Conservation (phyloP, 2,329 filamentous ascomycete species). For the Fusarium avenaceum region DNA sequence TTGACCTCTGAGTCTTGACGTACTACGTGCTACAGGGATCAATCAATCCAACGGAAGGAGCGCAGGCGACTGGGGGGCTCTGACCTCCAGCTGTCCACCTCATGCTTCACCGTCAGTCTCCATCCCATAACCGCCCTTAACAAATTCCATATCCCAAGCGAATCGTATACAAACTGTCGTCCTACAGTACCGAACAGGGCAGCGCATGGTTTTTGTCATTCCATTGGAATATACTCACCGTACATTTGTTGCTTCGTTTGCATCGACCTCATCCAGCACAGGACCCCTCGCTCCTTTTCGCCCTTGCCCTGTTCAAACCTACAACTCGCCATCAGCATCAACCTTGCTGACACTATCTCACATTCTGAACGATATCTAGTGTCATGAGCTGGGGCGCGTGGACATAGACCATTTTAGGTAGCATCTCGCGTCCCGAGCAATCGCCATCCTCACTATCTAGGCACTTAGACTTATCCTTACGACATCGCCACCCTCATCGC, state of each 20-base stretch:
- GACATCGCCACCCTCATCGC: conserved; percentile 32
- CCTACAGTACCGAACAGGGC: conserved; percentile 15
- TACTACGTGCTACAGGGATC: conserved; percentile 28
- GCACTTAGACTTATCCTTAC: conserved; percentile 20
- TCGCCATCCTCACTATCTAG: conserved; percentile 20
- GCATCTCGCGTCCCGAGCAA: conserved; percentile 50
- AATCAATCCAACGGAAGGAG: conserved; percentile 26
- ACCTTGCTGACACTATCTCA: conserved; percentile 30
- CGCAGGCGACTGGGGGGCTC: conserved; percentile 31
- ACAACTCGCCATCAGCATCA: conserved; percentile 34
- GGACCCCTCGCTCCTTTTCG: conserved; percentile 35
- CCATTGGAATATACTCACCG: conserved; percentile 28
- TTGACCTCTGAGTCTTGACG: conserved; percentile 15
- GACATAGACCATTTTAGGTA: conserved; percentile 47
- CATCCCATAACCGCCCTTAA: conserved; percentile 17
- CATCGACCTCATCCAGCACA: conserved; percentile 14
- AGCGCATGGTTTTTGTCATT: conserved; percentile 31
- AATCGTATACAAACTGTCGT: conserved; percentile 22
- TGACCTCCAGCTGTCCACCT: conserved; percentile 18
- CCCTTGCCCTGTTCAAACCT: conserved; percentile 35
- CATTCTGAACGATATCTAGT: conserved; percentile 31
- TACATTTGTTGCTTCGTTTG: conserved; percentile 30
- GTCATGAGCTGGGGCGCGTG: conserved; percentile 51
- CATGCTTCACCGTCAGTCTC: conserved; percentile 44
- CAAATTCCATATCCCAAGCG: conserved; percentile 25